These are phyloP conservation scores for Trichoderma atrobrunneum DNA, from an alignment of 2,329 filamentous ascomycete genomes.

Conservation along the genomic window DNA sequence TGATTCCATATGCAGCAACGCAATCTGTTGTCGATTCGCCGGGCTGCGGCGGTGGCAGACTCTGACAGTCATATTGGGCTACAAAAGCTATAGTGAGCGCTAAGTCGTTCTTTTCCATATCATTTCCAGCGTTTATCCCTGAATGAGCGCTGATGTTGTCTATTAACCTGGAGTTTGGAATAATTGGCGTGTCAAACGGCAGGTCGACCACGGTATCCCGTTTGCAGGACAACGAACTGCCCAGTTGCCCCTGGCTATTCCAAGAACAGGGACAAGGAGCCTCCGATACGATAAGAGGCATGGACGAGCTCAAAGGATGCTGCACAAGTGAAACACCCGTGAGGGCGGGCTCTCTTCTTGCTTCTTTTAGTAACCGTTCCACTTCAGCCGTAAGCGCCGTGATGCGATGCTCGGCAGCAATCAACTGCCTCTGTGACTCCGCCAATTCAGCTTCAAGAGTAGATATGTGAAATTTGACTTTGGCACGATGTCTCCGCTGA, in stretches of 20 bases:
- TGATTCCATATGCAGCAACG: background rate
- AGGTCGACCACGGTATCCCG: background rate
- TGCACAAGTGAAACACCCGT: background rate
- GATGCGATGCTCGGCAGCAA: background rate
- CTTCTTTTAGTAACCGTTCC: background rate
- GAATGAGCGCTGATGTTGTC: background rate
- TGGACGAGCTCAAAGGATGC: too few species aligned
- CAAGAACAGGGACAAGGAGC: background rate
- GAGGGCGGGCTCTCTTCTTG: background rate
- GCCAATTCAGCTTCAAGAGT: conserved; percentile 23
- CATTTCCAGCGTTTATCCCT: background rate
- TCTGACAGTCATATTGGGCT: background rate
- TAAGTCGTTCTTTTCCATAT: background rate
- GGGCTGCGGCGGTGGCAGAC: background rate
- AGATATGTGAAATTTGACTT: conserved; percentile 39
- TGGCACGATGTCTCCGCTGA: conserved; percentile 48
- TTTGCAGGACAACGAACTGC: background rate
- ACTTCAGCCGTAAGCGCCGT: background rate
- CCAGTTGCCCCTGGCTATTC: background rate
- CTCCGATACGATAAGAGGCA: too few species aligned
- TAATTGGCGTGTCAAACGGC: background rate
- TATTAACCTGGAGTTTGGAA: background rate
- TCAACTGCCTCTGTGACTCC: background rate
- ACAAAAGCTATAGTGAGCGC: background rate
- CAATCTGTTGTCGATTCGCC: background rate